Evolutionary conservation across 1,284 basidiomycete species (phyloP).

Genomic region (Fomitopsis pinicola): DNA sequence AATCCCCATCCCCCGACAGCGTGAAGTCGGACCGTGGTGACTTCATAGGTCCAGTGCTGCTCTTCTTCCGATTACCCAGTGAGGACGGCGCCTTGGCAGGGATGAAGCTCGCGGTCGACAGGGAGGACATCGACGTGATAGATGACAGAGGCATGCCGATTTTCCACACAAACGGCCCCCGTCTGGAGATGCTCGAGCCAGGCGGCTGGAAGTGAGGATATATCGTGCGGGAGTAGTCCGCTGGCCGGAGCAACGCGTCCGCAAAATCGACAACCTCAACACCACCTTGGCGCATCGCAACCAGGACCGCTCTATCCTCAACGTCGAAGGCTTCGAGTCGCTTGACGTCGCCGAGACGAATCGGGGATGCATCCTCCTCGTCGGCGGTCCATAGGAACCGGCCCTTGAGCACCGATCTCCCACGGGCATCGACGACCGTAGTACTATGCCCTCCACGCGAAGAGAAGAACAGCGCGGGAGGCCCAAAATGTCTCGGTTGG

Average conservation of each 20-base stretch:
- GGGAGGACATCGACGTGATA: conserved; percentile 30
- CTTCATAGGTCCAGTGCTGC: conserved; percentile 43
- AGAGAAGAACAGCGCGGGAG: conserved; percentile 82
- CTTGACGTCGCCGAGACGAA: conserved; percentile 73
- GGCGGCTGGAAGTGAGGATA: conserved; percentile 65
- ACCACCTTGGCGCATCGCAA: conserved; percentile 79
- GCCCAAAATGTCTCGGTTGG: conserved; percentile 79
- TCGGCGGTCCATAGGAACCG: conserved; percentile 74
- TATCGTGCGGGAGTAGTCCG: conserved; percentile 65
- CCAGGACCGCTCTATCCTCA: conserved; percentile 64
- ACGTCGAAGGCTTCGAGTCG: conserved; percentile 76
- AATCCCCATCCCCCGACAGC: conserved; percentile 45
- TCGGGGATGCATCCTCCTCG: conserved; percentile 38
- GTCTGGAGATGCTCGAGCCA: conserved; percentile 55
- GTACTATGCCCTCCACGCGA: conserved; percentile 82
- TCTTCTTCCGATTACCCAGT: conserved; percentile 39
- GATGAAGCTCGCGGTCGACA: conserved; percentile 34
- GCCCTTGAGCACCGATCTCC: conserved; percentile 75
- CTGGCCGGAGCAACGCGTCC: conserved; percentile 72
- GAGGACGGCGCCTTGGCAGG: conserved; percentile 29
- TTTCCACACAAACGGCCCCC: conserved; percentile 73
- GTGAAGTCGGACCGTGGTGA: conserved; percentile 48
- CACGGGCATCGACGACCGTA: conserved; percentile 78
- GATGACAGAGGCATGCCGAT: conserved; percentile 62
- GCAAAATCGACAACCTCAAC: conserved; percentile 73